Conservation (phyloP, 495 filamentous ascomycete species). For the Aspergillus bridgeri region DNA sequence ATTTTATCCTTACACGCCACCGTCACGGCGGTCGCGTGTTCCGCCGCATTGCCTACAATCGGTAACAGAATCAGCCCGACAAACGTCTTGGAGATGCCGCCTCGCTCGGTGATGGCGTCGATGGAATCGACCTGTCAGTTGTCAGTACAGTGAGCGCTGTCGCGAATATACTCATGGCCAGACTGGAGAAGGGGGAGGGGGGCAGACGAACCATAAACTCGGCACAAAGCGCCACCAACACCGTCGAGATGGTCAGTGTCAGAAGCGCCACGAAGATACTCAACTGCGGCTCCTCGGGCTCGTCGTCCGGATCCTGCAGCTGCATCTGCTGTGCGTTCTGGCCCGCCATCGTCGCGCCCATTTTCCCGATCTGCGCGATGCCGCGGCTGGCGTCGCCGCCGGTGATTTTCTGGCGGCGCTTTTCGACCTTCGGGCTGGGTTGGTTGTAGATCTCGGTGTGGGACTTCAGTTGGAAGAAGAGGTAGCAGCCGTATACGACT, state of each 20-base stretch:
- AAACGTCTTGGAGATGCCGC: slow-evolving; percentile 65
- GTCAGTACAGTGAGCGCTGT: too few relatives aligned
- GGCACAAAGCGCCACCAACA: slow-evolving; percentile 80
- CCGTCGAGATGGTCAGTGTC: slow-evolving; percentile 68
- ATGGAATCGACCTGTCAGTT: slow-evolving; percentile 65
- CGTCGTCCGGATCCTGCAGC: slow-evolving; percentile 48
- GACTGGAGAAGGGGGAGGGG: too few relatives aligned
- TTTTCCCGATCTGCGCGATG: slow-evolving; percentile 58
- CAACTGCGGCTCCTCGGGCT: slow-evolving; percentile 71
- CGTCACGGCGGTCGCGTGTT: slow-evolving; percentile 83
- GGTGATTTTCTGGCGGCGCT: slow-evolving; percentile 46
- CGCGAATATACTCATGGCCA: too few relatives aligned
- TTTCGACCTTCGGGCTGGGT: slow-evolving; percentile 65
- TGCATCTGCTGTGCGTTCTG: slow-evolving; percentile 42
- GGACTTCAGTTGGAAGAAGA: slow-evolving; percentile 79
- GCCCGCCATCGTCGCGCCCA: slow-evolving; percentile 41
- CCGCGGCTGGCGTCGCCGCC: slow-evolving; percentile 58
- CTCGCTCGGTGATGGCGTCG: slow-evolving; percentile 56
- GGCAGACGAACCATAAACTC: slow-evolving; percentile 67
- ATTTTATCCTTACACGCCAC: slow-evolving; percentile 89
- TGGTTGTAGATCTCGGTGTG: slow-evolving; percentile 72
- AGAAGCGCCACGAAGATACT: slow-evolving; percentile 63
- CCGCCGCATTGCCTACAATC: slow-evolving; percentile 87
- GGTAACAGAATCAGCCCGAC: slow-evolving; percentile 81
- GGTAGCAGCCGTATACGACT: slow-evolving; percentile 71